Evolutionary conservation across 2,329 filamentous ascomycete species (phyloP), one percentile per base, ranked within the genome.

Genomic region (Epichloe coenophiala): DNA sequence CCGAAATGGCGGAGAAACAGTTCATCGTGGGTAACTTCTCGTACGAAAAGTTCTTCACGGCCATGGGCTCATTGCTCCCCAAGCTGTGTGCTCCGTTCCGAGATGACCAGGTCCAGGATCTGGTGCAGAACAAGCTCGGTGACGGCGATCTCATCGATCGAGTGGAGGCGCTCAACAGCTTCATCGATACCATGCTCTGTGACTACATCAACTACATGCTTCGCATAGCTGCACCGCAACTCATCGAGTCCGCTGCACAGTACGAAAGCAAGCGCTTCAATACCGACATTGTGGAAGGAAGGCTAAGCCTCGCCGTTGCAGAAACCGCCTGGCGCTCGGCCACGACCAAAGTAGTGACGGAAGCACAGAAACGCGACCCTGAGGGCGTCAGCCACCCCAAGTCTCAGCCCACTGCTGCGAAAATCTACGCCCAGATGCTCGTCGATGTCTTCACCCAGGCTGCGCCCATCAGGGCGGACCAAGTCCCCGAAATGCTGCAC

Each of bases 121-220:
- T 91, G 19, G 72, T 81, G 2, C 77, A 84, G 47, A 79, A 82
- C 53, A 77, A 80, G 55, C 68, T 83, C 8, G 65, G 67, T 45
- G 70, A 75, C 21, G 78, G 81, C 4, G 76, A 82, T 61, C 78
- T 89, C 59, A 84, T 89, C 15, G 82, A 86, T 60, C 83, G 87
- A 55, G 75, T 91, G 1, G 83, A 88, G 67, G 82, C 83, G 13
- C 72, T 93, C 2, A 77, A 88, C 49, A 78, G 81, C 33, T 84
- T 88, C 57, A 85, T 90, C 51, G 84, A 93, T 59, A 70, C 84
- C 37, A 83, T 91, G 69, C 78, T 86, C 23, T 80, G 88, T 52
- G 87, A 93, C 59, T 89, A 90, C 60, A 83, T 86, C 53, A 93
- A 93, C 62, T 91, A 88, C 61, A 74, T 90, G 58, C 71, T 93